These are phyloP conservation scores for Sechiopsis laciniata DNA, from an alignment of 306 rosid species.

Conservation along the genomic window DNA sequence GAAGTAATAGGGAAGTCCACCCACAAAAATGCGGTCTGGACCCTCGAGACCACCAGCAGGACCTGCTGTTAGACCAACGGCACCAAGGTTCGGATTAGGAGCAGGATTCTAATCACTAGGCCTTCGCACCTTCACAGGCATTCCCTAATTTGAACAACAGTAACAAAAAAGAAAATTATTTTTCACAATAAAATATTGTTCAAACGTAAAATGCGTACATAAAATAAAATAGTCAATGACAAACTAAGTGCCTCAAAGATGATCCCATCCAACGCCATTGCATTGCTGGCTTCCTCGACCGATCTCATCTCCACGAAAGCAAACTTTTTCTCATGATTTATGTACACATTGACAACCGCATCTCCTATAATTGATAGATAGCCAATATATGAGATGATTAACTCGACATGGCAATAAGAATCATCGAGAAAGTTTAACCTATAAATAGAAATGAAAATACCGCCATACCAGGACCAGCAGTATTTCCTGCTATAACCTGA, in stretches of 20 bases:
- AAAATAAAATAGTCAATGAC: background rate
- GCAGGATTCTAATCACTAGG: conserved; percentile 97
- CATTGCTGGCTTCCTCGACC: conserved; percentile 99
- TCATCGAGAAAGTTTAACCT: background rate
- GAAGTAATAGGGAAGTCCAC: conserved; percentile 95
- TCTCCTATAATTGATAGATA: conserved; percentile 52
- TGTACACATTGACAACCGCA: conserved; percentile 96
- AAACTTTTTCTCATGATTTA: conserved; percentile 95
- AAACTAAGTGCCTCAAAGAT: conserved; percentile 66
- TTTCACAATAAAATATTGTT: background rate
- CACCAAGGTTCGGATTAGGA: conserved; percentile 73
- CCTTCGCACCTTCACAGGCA: conserved; percentile 97
- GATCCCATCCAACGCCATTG: conserved; percentile 98
- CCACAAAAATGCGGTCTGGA: conserved; percentile 98
- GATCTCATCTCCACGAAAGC: conserved; percentile 99
- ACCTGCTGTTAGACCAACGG: conserved; percentile 92
- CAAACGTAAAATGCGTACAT: background rate
- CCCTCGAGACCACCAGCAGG: conserved; percentile 99
- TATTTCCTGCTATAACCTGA: conserved; percentile 95
- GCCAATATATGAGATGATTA: background rate
- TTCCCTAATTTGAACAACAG: conserved; percentile 56
- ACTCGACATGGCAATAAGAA: background rate
- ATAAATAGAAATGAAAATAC: background rate
- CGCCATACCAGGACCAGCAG: conserved; percentile 90
- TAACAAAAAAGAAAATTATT: background rate